Evolutionary conservation across 2,329 filamentous ascomycete species (phyloP).

Genomic region (Hypoxylon rubiginosum): DNA sequence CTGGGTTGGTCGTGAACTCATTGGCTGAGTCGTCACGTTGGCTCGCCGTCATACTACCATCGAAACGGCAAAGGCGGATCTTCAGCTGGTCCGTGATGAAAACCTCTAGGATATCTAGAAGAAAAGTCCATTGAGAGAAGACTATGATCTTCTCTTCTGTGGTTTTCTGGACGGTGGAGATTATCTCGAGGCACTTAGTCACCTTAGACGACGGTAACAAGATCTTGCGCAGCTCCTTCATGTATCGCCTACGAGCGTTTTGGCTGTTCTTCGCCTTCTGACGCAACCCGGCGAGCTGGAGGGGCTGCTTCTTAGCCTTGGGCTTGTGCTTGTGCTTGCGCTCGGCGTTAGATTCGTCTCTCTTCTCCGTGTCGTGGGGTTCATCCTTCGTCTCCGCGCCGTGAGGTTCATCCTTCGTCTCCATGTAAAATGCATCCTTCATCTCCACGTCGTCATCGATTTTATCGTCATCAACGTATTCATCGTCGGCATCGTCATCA

Average conservation of each 20-base stretch:
- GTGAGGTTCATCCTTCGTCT: constrained; percentile 47
- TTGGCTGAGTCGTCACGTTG: constrained; percentile 76
- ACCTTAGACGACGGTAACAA: constrained; percentile 84
- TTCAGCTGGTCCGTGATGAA: constrained; percentile 69
- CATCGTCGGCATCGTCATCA: constrained; percentile 55
- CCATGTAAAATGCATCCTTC: neutral
- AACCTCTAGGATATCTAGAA: constrained; percentile 83
- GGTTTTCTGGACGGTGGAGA: constrained; percentile 61
- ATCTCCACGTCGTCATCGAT: constrained; percentile 51
- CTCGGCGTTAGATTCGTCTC: constrained; percentile 33
- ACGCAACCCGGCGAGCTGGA: constrained; percentile 65
- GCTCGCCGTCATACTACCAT: constrained; percentile 78
- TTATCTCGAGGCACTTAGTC: constrained; percentile 74
- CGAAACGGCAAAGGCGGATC: constrained; percentile 76
- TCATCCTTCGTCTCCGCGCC: constrained; percentile 28
- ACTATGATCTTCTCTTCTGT: constrained; percentile 81
- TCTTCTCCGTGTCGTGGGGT: constrained; percentile 51
- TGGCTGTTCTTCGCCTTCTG: constrained; percentile 74
- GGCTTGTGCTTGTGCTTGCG: constrained; percentile 53
- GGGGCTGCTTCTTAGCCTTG: constrained; percentile 54
- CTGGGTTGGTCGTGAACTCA: constrained; percentile 71
- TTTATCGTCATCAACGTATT: constrained; percentile 51
- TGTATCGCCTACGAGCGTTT: constrained; percentile 76
- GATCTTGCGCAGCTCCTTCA: constrained; percentile 74
- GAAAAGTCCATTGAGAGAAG: constrained; percentile 84